A percentile compares a stretch with the other conserved stretches of the same genome.
Evolutionary conservation across 306 rosid species (phyloP).

Genomic region (Astragalus glycyphyllos): DNA sequence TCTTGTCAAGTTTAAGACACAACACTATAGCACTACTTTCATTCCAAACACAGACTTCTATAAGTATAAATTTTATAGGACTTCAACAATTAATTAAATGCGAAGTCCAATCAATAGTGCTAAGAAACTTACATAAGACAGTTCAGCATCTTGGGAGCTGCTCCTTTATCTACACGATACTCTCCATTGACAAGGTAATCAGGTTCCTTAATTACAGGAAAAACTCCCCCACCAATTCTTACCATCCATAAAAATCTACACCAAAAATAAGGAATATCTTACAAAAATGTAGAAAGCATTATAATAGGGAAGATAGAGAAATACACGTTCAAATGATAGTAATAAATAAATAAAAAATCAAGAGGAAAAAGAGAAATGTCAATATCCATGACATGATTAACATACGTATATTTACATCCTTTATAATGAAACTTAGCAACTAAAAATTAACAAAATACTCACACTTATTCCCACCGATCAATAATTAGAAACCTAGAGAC

Average conservation of each 20-base stretch:
- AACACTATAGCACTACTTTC: background rate
- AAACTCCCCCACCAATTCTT: constrained; percentile 98
- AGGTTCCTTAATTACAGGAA: constrained; percentile 96
- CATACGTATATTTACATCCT: constrained; percentile 11
- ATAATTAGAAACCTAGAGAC: constrained; percentile 22
- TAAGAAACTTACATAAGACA: constrained; percentile 90
- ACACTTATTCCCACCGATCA: constrained; percentile 15
- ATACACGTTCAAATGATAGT: constrained; percentile 13
- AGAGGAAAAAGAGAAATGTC: background rate
- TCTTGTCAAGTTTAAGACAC: background rate
- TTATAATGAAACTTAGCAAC: background rate
- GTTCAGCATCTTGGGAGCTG: constrained; percentile 99
- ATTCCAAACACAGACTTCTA: constrained; percentile 16
- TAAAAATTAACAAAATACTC: background rate
- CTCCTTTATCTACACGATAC: constrained; percentile 99
- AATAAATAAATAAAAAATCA: background rate
- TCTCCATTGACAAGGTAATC: constrained; percentile 98
- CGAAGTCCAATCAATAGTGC: constrained; percentile 19
- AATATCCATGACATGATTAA: constrained; percentile 8
- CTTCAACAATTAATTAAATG: constrained; percentile 24
- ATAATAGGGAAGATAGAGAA: background rate
- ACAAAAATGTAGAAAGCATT: constrained; percentile 4
- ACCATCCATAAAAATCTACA: constrained; percentile 98
- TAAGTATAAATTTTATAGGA: constrained; percentile 28
- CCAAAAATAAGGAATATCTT: constrained; percentile 20